Percentiles rank a stretch among this genome's conserved stretches.
These are phyloP conservation scores for Chaetomiaceae sp. DNA, from an alignment of 2,329 filamentous ascomycete species.

Conservation along the genomic window DNA sequence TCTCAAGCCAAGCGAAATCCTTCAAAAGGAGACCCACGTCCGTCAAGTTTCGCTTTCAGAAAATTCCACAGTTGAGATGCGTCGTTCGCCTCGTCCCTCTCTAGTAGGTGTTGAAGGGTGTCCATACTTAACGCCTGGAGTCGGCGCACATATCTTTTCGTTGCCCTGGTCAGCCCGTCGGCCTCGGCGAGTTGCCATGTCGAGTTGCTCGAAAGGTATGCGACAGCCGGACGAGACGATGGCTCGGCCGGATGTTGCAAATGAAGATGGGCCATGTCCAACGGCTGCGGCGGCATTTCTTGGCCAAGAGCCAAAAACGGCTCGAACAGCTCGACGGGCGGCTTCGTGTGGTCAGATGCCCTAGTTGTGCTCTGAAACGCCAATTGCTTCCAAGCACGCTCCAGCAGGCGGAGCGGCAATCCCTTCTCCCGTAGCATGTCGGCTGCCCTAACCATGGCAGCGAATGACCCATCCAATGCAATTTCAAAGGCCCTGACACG, in stretches of 20 bases:
- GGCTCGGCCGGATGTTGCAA: constrained; percentile 50
- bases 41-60: neutral
- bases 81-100: constrained; percentile 35
- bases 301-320: constrained; percentile 44
- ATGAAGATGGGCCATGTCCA: constrained; percentile 49
- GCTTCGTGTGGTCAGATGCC: constrained; percentile 38
- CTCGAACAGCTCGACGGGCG: constrained; percentile 46
- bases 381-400: constrained; percentile 39
- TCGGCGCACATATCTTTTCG: constrained; percentile 14
- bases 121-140: constrained; percentile 40
- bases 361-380: constrained; percentile 49
- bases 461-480: constrained; percentile 45
- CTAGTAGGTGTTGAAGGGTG: constrained; percentile 40
- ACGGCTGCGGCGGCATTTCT: constrained; percentile 31
- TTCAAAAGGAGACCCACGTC: neutral
- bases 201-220: constrained; percentile 33
- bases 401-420: constrained; percentile 27
- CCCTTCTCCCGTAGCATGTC: constrained; percentile 34
- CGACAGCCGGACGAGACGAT: constrained; percentile 40
- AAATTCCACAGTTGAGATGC: constrained; percentile 35
- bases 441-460: constrained; percentile 42
- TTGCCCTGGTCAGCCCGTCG: neutral
- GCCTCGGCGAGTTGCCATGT: constrained; percentile 3
- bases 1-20: neutral
- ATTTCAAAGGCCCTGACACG: constrained; percentile 30